Base-by-base conservation (phyloP, 2,329 filamentous ascomycete genomes). In the Xylariaceae sp. region DNA sequence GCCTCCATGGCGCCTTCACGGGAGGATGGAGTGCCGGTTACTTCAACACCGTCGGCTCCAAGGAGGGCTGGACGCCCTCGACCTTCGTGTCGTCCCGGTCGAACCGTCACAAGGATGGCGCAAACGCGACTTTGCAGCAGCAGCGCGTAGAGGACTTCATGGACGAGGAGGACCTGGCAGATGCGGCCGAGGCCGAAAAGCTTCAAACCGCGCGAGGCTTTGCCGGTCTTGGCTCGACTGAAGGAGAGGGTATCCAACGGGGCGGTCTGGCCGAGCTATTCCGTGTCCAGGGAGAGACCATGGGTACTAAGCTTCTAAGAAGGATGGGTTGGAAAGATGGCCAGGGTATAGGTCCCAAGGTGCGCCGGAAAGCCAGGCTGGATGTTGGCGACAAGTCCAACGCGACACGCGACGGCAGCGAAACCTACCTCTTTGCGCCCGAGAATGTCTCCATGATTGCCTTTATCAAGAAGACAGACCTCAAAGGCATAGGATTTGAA, bases 11-110 rank as follows among this genome's bases (percentile, higher is more conserved):
- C 64, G 94, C 94, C 63, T 99, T 99, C 71, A 97, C 92, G 1
- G 94, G 94, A 67, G 94, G 94, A 35, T 99, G 89, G 78, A 97
- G 92, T 78, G 94, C 94, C 78, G 94, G 94, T 67, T 97, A 97
- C 76, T 97, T 94, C 77, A 99, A 99, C 73, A 96, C 92, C 4
- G 94, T 97, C 67, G 94, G 94, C 56, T 97, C 93, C 58, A 97
- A 97, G 75, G 93, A 99, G 80, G 94, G 94, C 77, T 99, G 93
- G 93, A 88, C 90, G 0, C 94, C 94, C 1, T 87, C 90, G 18
- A 88, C 90, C 0, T 99, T 97, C 73, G 87, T 96, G 8, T 97
- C 93, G 5, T 97, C 92, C 55, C 88, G 94, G 23, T 78, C 84
- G 45, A 90, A 90, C 69, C 88, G 92, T 58, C 85, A 82, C 64